phyloP scores from a whole-genome alignment of 305 asterid genomes.

The Fraxinus sp. region DNA sequence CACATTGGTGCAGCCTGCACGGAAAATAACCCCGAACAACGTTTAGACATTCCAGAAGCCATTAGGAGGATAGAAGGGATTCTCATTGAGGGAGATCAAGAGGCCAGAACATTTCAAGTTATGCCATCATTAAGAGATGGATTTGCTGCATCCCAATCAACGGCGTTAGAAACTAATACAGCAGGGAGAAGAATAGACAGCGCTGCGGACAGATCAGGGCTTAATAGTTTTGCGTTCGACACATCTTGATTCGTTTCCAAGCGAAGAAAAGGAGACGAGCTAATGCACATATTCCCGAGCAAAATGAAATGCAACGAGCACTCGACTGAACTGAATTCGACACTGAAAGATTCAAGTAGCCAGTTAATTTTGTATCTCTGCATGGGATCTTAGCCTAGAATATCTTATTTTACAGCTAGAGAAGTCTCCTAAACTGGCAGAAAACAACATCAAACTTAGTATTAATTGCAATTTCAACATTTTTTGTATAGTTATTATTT shows the following conservation, averaged over 20 bases:
- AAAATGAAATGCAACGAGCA: background rate
- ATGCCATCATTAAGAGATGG: conserved; percentile 30
- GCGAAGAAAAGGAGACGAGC: background rate
- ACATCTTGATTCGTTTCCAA: conserved; percentile 2
- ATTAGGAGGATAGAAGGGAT: conserved; percentile 49
- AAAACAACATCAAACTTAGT: background rate
- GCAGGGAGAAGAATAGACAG: conserved; percentile 5
- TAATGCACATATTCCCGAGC: background rate
- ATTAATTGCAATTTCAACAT: background rate
- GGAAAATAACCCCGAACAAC: conserved; percentile 46
- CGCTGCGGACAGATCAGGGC: conserved; percentile 20
- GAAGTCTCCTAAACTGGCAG: background rate
- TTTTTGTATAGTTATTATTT: background rate
- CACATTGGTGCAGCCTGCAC: conserved; percentile 63
- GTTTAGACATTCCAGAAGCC: conserved; percentile 54
- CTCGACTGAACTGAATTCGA: background rate
- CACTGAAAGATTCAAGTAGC: conserved; percentile 11
- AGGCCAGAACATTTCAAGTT: conserved; percentile 11
- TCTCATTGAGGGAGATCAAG: conserved; percentile 19
- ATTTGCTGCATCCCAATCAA: conserved; percentile 22
- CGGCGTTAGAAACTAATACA: background rate
- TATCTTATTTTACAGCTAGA: background rate
- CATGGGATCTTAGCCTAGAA: background rate
- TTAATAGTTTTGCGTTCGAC: conserved; percentile 8
- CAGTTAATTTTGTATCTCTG: conserved; percentile 8